Evolutionary conservation across 371 early-diverging fungal species (phyloP), one percentile per base, ranked within the genome.

Genomic region (Scutellospora calospora): DNA sequence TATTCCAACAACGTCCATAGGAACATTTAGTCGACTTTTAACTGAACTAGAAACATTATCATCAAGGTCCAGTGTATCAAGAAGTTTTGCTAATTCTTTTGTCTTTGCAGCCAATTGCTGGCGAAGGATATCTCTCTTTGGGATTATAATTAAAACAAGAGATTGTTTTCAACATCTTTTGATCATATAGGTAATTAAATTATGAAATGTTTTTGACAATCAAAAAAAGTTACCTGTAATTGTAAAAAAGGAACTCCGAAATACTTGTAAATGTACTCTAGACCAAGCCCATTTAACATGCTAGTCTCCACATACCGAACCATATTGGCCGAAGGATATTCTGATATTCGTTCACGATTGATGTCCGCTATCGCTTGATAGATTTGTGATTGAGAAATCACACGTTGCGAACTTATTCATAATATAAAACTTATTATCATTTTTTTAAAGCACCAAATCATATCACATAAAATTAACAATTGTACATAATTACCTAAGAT

Each of bases 211-310:
- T 49, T 20, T 18, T n/a, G 49, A 25, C 1, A 14, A 49, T 65
- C 20, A 78, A 20, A 49, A 45, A 0, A 18, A 25, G 79, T 63
- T 87, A 90, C 92, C 90, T 90, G 85, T 3, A 91, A 84, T 57
- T 90, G 90, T 52, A 92, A 76, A 52, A 91, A 92, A 22, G 91
- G 91, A 27, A 92, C 88, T 12, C 91, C 91, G 11, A 92, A 85
- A 65, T 89, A 90, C 8, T 89, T 88, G 77, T 91, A 88, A 31
- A 92, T 89, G 62, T 89, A 91, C 65, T 90, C 87, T 27, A 92
- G 80, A 5, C 92, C 92, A n/a, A 88, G 79, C 5, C 92, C 92
- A 12, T 87, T 85, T 72, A 87, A 85, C 90, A 92, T 88, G 59
- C 91, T 91, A 8, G 88, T 83, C 52, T 91, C 90, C 49, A 89